phyloP scores from a whole-genome alignment of 108 stramenopile species.

The Cyclostephanos invisitatus region DNA sequence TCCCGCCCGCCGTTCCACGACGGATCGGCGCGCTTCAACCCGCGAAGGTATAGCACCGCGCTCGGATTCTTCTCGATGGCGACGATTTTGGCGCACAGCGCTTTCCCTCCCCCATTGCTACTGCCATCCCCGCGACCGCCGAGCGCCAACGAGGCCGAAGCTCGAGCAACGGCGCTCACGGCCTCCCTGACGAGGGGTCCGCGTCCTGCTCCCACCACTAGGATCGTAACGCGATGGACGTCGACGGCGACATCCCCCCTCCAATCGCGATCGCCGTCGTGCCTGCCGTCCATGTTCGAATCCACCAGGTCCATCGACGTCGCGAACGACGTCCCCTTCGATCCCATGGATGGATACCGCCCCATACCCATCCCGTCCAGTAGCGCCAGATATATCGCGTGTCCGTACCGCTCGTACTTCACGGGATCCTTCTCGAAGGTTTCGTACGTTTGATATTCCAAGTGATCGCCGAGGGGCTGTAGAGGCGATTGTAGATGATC shows the following conservation, averaged over 20 bases:
- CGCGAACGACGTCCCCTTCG: background rate
- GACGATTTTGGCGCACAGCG: slow-evolving; percentile 50
- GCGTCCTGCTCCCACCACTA: slow-evolving; percentile 97
- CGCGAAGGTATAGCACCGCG: slow-evolving; percentile 92
- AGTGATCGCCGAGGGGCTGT: slow-evolving; percentile 96
- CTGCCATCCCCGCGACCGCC: background rate
- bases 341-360: slow-evolving; percentile 13
- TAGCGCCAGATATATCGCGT: slow-evolving; percentile 73
- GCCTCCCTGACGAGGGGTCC: slow-evolving; percentile 93
- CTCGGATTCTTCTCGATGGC: slow-evolving; percentile 98
- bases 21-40: slow-evolving; percentile 59
- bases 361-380: slow-evolving; percentile 43
- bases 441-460: slow-evolving; percentile 97
- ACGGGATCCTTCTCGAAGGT: slow-evolving; percentile 97
- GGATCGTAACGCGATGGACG: slow-evolving; percentile 57
- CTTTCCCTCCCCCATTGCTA: background rate
- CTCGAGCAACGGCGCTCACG: slow-evolving; percentile 57
- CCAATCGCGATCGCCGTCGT: background rate
- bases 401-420: slow-evolving; percentile 91
- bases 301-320: slow-evolving; percentile 12
- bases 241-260: slow-evolving; percentile 18
- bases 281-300: background rate
- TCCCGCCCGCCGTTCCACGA: slow-evolving; percentile 65
- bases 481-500: slow-evolving; percentile 96
- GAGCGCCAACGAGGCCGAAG: slow-evolving; percentile 21